phyloP scores from a whole-genome alignment of 495 filamentous ascomycete species.

The Aspergillus olivimuriae region DNA sequence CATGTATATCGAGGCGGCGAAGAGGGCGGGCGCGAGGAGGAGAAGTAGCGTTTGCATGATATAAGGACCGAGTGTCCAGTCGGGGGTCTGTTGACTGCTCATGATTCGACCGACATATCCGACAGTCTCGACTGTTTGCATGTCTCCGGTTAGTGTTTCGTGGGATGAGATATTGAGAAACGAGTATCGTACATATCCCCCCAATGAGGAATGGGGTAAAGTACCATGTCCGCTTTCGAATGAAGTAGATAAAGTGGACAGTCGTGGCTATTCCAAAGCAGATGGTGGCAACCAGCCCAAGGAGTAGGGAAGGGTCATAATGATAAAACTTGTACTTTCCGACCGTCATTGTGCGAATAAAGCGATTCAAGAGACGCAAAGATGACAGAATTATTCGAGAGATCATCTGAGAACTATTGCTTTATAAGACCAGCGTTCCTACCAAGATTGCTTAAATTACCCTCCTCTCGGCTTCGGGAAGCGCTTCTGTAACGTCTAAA shows the following conservation, averaged over 20 bases:
- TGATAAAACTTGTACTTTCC: constrained; percentile 14
- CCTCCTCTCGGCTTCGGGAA: no score
- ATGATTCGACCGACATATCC: background rate
- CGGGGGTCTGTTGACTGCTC: background rate
- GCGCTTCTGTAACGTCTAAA: no score
- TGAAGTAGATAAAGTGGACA: constrained; percentile 43
- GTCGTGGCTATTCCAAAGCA: constrained; percentile 44
- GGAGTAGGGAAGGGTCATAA: constrained; percentile 38
- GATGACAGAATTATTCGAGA: no score
- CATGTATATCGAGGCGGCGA: constrained; percentile 52
- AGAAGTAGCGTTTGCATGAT: constrained; percentile 33
- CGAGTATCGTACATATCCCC: constrained; percentile 42
- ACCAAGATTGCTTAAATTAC: no score
- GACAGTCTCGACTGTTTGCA: background rate
- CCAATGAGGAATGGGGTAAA: constrained; percentile 55
- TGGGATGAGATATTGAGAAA: background rate
- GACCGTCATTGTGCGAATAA: background rate
- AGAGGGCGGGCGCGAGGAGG: constrained; percentile 40
- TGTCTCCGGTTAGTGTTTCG: background rate
- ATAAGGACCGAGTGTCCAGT: background rate
- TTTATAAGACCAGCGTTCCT: no score
- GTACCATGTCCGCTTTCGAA: constrained; percentile 51
- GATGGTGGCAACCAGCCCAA: constrained; percentile 42
- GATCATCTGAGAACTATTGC: no score
- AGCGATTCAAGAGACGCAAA: no score